Conservation (phyloP, 768 basidiomycete genomes). For the Fistulinella prunicolor region DNA sequence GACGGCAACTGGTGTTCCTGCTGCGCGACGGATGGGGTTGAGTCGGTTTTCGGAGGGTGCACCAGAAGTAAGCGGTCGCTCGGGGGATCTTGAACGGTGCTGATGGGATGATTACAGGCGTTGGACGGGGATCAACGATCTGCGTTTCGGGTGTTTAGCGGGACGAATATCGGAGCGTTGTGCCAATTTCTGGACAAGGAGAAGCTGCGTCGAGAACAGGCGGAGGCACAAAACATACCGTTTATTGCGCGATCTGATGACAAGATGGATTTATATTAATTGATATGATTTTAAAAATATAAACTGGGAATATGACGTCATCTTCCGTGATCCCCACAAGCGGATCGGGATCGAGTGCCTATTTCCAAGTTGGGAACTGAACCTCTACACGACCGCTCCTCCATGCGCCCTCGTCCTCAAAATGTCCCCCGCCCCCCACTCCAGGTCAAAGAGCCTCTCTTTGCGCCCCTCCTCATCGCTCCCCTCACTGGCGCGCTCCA, state of each 20-base stretch:
- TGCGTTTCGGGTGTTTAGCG: slow-evolving; percentile 79
- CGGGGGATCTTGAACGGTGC: not conserved
- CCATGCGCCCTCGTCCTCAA: not conserved
- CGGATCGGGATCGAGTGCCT: not conserved
- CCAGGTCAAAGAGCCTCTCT: not conserved
- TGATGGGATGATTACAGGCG: slow-evolving; percentile 40
- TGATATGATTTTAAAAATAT: not conserved
- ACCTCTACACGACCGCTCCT: too few species aligned
- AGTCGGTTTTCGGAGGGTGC: slow-evolving; percentile 73
- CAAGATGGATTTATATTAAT: slow-evolving; percentile 56
- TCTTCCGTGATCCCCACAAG: too few species aligned
- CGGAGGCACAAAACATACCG: slow-evolving; percentile 58
- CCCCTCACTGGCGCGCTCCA: slow-evolving; percentile 25
- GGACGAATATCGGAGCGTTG: slow-evolving; percentile 59
- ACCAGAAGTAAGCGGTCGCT: slow-evolving; percentile 49
- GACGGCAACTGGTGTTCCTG: slow-evolving; percentile 74
- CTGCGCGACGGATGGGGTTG: slow-evolving; percentile 66
- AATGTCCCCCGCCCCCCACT: not conserved
- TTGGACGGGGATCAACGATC: slow-evolving; percentile 63
- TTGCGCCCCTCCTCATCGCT: too few species aligned
- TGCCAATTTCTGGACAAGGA: slow-evolving; percentile 73
- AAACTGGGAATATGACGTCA: slow-evolving; percentile 8
- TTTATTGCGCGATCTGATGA: slow-evolving; percentile 63
- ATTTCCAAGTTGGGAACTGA: too few species aligned
- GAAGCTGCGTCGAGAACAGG: slow-evolving; percentile 50